Percentiles rank a stretch among this genome's conserved stretches.
These are phyloP conservation scores for Taphrina flavorubra DNA, from an alignment of 1,139 yeast species.

Conservation along the genomic window DNA sequence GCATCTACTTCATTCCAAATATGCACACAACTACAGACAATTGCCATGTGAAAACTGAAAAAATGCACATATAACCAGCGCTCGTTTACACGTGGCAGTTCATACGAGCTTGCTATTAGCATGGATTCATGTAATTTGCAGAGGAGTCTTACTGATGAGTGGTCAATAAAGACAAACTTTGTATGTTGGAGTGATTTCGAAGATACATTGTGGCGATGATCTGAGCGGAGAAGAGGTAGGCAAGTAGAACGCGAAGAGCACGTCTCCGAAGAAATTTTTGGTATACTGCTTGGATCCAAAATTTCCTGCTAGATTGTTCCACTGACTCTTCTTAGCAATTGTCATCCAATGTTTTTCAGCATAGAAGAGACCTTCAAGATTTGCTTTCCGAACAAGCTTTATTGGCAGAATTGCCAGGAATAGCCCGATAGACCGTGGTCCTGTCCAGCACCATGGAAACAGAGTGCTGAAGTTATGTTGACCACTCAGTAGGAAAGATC, in stretches of 20 bases:
- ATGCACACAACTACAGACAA: background rate
- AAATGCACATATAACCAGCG: slow-evolving; percentile 29
- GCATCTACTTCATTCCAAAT: slow-evolving; percentile 17
- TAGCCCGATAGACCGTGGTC: slow-evolving; percentile 8
- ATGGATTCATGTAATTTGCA: background rate
- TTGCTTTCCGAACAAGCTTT: slow-evolving; percentile 26
- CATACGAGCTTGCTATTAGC: slow-evolving; percentile 17
- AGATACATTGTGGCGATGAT: slow-evolving; percentile 6
- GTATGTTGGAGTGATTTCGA: background rate
- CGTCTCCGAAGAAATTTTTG: background rate
- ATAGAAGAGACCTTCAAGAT: slow-evolving; percentile 19
- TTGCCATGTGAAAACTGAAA: slow-evolving; percentile 7
- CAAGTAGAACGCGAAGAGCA: slow-evolving; percentile 4
- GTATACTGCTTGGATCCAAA: background rate
- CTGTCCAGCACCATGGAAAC: slow-evolving; percentile 38
- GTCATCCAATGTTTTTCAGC: background rate
- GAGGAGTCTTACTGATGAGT: slow-evolving; percentile 17
- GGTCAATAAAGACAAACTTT: slow-evolving; percentile 2
- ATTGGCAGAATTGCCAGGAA: slow-evolving; percentile 23
- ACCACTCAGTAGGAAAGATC: slow-evolving; percentile 6
- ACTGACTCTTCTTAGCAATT: background rate
- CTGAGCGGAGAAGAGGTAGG: slow-evolving; percentile 9
- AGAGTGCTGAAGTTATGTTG: slow-evolving; percentile 16
- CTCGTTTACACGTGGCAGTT: slow-evolving; percentile 37
- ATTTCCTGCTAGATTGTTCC: background rate